Evolutionary conservation across 192 early-diverging fungal species (phyloP), one percentile per base, ranked within the genome.

Genomic region (Powellomyces hirtus): DNA sequence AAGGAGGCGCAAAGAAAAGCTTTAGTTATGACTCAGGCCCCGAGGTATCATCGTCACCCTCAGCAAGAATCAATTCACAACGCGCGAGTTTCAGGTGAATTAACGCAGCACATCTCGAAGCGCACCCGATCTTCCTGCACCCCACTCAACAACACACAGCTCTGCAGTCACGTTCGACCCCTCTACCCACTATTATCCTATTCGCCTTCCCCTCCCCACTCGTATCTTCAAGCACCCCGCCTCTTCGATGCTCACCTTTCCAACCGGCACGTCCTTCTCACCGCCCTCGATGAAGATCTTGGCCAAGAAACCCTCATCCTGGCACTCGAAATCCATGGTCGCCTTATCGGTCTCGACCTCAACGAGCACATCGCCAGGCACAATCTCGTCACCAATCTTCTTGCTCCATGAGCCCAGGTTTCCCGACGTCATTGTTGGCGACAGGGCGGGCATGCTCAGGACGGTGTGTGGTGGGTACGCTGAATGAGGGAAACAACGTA

Each of bases 341-440:
- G 97, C 97, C 90, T 99, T 99, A 75, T 99, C 97, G 30, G 97
- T 99, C 76, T 99, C 97, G 61, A 99, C 94, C 77, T 96, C 96
- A 26, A 95, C 86, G 38, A 98, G 77, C 37, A 96, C 88, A 76
- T 98, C 97, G 42, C 97, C 97, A 31, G 95, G 89, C 22, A 77
- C 67, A 64, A 96, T 83, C 59, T 87, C 77, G 75, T 98, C 97
- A 31, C 97, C 96, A 63, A 96, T 86, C 74, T 92, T 88, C 79
- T 98, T 98, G 70, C 90, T 84, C 95, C 95, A 98, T 55, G 78
- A 74, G 37, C 93, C 94, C 75, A 98, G 88, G 75, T 92, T 94
- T 69, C 84, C 84, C 73, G 58, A 26, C 4, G 94, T 95, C 97
- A 98, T 98, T 53, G 97, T 98, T 8, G 97, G 97, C n/a, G 94